Base-by-base conservation (phyloP, 805 yeast species). In the Komagataella populi region DNA sequence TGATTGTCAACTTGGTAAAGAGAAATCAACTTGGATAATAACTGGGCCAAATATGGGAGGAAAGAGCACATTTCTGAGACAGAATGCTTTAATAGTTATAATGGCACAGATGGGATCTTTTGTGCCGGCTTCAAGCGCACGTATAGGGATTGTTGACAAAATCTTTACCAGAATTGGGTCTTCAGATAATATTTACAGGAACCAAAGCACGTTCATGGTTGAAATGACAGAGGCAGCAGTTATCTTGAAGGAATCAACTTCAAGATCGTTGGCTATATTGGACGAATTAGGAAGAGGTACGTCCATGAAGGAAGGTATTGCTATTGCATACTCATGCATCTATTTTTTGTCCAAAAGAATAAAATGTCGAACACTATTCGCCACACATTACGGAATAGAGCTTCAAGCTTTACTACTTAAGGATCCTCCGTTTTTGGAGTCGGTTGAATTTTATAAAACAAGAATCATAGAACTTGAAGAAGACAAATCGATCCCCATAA, bases 211-310 rank as follows among this genome's bases (percentile, higher is more conserved):
- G 0, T 89, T 89, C 60, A 87, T 88, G 96, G 87, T 84, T 14
- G 96, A 89, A 59, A 87, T 89, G 96, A 72, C 82, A 45, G 96
- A 89, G 62, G 84, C 95, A 2, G 78, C 87, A 2, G 67, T 71
- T 47, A 87, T 89, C 43, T 62, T 89, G 44, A 69, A 76, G 44
- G 76, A 78, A 46, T 83, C 95, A 6, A 83, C 93, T 0, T 57
- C 68, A 1, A 68, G 73, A 43, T 87, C 96, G 0, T 67, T 89
- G 54, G 85, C 91, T 0, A 80, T 89, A 20, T 70, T 89, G 52
- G 96, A 89, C 64, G 96, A 89, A 60, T 80, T 89, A 20, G 96
- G 96, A 1, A 71, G 96, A 51, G 96, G 96, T 0, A 89, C 96
- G 0, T 84, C 95, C 51, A 83, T 87, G 0, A 71, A 70, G 50